Conservation (phyloP, 202 grass and related monocot species). For the Panicum hallii region DNA sequence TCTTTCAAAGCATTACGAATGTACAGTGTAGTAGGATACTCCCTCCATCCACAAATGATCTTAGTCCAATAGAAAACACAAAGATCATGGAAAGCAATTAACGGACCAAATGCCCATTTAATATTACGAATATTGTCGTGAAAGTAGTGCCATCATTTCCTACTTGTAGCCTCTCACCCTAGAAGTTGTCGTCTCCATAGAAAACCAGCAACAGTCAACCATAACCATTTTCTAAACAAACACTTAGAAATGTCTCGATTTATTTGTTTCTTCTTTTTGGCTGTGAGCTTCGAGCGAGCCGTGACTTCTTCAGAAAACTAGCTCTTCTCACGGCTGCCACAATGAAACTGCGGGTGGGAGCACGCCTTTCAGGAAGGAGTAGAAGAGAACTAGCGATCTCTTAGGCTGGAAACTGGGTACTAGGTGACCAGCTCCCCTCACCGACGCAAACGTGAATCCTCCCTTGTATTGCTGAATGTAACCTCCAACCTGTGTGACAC, state of each 20-base stretch:
- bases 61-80: too few species aligned
- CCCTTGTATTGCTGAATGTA: constrained; percentile 60
- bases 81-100: too few species aligned
- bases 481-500: constrained; percentile 55
- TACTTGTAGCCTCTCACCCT: too few species aligned
- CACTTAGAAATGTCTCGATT: not conserved
- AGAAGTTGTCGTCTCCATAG: too few species aligned
- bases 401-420: constrained; percentile 60
- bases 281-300: not conserved
- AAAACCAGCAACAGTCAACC: not conserved
- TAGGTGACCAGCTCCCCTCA: constrained; percentile 62
- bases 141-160: too few species aligned
- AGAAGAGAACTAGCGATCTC: constrained; percentile 54
- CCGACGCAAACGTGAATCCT: constrained; percentile 53
- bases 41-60: too few species aligned
- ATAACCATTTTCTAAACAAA: not conserved
- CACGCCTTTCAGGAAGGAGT: constrained; percentile 61
- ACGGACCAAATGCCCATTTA: too few species aligned
- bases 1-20: too few species aligned
- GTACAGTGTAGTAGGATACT: too few species aligned
- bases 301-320: not conserved
- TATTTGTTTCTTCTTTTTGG: not conserved
- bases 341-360: constrained; percentile 52
- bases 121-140: too few species aligned
- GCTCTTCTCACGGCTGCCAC: constrained; percentile 9